These are phyloP conservation scores for Ophiostoma ulmi DNA, from an alignment of 2,329 filamentous ascomycete genomes.

Conservation along the genomic window DNA sequence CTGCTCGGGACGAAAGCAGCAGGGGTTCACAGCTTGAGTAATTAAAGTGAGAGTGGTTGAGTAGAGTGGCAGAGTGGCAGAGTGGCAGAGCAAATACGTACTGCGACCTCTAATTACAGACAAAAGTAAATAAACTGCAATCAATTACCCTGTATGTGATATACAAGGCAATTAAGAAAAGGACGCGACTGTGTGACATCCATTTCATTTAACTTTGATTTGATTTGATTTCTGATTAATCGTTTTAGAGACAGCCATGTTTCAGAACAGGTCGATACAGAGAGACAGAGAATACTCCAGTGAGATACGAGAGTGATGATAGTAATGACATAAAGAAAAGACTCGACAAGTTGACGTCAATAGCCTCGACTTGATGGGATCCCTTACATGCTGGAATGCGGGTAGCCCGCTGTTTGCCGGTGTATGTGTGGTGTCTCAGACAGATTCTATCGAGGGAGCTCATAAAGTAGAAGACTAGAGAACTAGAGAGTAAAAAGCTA, in stretches of 20 bases:
- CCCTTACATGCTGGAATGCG: slow-evolving; percentile 12
- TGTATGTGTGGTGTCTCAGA: not conserved
- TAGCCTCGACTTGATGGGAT: not conserved
- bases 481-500: not conserved
- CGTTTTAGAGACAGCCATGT: not conserved
- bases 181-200: slow-evolving; percentile 7
- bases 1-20: not conserved
- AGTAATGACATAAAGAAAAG: not conserved
- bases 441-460: not conserved
- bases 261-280: not conserved
- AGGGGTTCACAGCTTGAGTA: slow-evolving; percentile 9
- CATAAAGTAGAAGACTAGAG: not conserved
- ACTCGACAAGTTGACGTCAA: not conserved
- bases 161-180: not conserved
- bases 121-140: not conserved
- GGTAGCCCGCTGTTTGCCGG: slow-evolving; percentile 13
- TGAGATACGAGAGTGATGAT: not conserved
- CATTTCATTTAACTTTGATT: not conserved
- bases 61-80: too few species aligned
- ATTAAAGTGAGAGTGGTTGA: not conserved
- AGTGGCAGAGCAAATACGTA: not conserved
- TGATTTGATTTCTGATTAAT: not conserved
- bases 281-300: not conserved
- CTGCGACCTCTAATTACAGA: not conserved
- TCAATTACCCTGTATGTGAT: not conserved